Conservation (phyloP, 768 basidiomycete genomes). For the Phallus indusiatus region DNA sequence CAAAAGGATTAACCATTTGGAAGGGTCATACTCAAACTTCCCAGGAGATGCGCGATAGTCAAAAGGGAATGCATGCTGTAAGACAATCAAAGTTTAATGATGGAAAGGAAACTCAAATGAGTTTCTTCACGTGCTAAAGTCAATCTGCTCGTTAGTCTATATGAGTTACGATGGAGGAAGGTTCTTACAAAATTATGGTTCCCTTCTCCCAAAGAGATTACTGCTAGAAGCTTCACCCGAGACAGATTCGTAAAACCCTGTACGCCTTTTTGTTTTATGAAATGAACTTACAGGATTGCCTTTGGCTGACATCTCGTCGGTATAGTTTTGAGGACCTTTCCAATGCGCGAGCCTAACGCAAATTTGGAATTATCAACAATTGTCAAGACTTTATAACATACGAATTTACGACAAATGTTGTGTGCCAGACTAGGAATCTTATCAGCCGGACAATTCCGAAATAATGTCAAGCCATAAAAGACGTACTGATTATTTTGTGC, state of each 20-base stretch:
- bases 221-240: slow-evolving; percentile 43
- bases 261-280: neutral
- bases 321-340: slow-evolving; percentile 75
- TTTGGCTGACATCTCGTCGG: slow-evolving; percentile 69
- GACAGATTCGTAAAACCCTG: neutral
- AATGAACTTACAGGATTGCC: slow-evolving; percentile 50
- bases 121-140: neutral
- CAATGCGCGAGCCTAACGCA: slow-evolving; percentile 58
- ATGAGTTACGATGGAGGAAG: neutral
- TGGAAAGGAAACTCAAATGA: neutral
- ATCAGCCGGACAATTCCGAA: neutral
- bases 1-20: slow-evolving; percentile 63
- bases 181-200: slow-evolving; percentile 66
- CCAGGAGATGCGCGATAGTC: slow-evolving; percentile 70
- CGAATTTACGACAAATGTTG: slow-evolving; percentile 65
- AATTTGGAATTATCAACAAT: neutral
- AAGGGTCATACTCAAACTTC: slow-evolving; percentile 65
- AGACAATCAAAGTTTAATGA: slow-evolving; percentile 3
- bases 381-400: slow-evolving; percentile 21
- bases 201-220: slow-evolving; percentile 68
- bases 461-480: neutral
- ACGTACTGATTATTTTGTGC: slow-evolving; percentile 48
- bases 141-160: neutral
- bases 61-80: slow-evolving; percentile 66
- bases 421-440: slow-evolving; percentile 51